phyloP scores from a whole-genome alignment of 257 asterid species.

The Cinchona pubescens region DNA sequence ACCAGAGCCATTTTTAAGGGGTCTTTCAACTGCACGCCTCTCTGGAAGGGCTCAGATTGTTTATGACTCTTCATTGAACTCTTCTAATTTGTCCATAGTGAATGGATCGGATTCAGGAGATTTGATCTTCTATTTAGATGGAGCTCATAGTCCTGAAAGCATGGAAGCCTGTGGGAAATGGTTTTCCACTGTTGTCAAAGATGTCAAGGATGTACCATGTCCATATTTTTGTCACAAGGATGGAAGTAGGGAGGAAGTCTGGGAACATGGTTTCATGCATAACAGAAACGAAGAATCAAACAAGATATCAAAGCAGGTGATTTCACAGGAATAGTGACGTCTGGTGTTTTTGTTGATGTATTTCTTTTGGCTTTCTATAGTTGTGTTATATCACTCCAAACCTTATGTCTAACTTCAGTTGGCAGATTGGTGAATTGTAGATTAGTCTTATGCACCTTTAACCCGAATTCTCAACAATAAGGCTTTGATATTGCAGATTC shows the following conservation, averaged over 20 bases:
- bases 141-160: slow-evolving; percentile 98
- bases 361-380: neutral
- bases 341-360: neutral
- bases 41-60: slow-evolving; percentile 82
- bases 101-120: slow-evolving; percentile 47
- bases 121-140: slow-evolving; percentile 72
- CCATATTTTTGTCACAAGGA: slow-evolving; percentile 27
- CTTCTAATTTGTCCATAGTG: slow-evolving; percentile 21
- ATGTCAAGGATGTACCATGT: slow-evolving; percentile 26
- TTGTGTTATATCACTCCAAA: neutral
- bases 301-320: slow-evolving; percentile 64
- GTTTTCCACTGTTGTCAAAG: slow-evolving; percentile 64
- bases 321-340: slow-evolving; percentile 15
- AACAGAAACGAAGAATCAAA: slow-evolving; percentile 22
- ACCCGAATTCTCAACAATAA: neutral
- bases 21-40: slow-evolving; percentile 76
- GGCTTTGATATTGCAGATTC: slow-evolving; percentile 49
- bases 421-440: neutral
- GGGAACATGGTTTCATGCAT: slow-evolving; percentile 36
- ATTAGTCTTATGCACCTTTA: slow-evolving; percentile 1
- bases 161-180: slow-evolving; percentile 90
- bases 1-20: slow-evolving; percentile 70
- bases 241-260: slow-evolving; percentile 17
- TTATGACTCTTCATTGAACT: slow-evolving; percentile 39
- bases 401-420: neutral